Evolutionary conservation across 2,329 filamentous ascomycete species (phyloP), one percentile per base, ranked within the genome.

Genomic region (Hymenoscyphus fructigenus): DNA sequence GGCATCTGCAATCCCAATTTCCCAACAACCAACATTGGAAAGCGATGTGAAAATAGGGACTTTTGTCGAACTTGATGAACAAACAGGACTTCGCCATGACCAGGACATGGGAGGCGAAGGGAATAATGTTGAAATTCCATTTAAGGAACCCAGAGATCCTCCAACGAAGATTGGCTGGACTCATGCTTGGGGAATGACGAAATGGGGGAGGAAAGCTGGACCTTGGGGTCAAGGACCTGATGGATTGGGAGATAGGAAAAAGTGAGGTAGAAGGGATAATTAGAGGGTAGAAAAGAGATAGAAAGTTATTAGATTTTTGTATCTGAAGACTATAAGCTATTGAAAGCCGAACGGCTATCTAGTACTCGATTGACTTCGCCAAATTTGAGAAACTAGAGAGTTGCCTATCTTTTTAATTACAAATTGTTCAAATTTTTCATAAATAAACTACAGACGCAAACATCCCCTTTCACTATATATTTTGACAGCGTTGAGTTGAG

Each of bases 121-220:
- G 60, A 69, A 68, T n/a, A 61, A 62, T 1, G 71, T 23, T 17
- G 50, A 50, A 70, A 65, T 44, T 65, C 58, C 62, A 2, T 67
- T 82, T 61, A 73, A 81, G 20, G 81, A 77, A 29, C 71, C 73
- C 59, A 67, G 68, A 32, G 79, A 82, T 61, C 75, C 80, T 53
- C 81, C 83, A 62, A 82, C 83, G 0, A 83, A 80, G 72, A 81
- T 86, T 66, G 75, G 76, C 17, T 82, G 78, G 78, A 79, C 78
- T 68, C 84, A 86, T 78, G 78, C 81, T 55, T 85, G 82, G 83
- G 82, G 83, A 0, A 82, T 81, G 67, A 76, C 80, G 72, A 79
- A 74, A 64, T 85, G 82, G 82, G 83, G 83, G 1, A 82, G 78
- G 76, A 81, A 78, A 69, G 82, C 82, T 55, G 83, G 83, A 2